These are phyloP conservation scores for Lecanicillium sp. DNA, from an alignment of 2,329 filamentous ascomycete genomes.

Conservation along the genomic window DNA sequence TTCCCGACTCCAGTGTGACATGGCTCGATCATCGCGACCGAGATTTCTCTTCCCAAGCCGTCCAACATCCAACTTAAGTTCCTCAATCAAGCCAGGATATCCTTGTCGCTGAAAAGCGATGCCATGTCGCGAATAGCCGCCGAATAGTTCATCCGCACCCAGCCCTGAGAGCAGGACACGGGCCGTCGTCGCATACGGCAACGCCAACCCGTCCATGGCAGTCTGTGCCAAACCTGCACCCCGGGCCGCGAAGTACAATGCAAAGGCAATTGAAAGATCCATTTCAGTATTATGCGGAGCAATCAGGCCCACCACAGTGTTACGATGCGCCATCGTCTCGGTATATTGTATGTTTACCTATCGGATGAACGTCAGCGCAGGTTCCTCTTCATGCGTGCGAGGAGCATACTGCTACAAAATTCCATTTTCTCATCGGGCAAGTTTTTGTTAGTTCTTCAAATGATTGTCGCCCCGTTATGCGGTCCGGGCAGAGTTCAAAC, in stretches of 20 bases:
- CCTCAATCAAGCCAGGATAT: conserved; percentile 66
- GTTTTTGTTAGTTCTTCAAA: conserved; percentile 64
- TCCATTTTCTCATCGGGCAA: conserved; percentile 69
- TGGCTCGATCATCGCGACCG: conserved; percentile 85
- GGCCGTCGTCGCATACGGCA: conserved; percentile 60
- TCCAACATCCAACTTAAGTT: conserved; percentile 78
- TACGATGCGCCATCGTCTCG: conserved; percentile 64
- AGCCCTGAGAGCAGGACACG: conserved; percentile 86
- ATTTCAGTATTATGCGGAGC: conserved; percentile 96
- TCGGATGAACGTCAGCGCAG: conserved; percentile 7
- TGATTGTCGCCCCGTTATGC: conserved; percentile 76
- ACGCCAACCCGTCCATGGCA: conserved; percentile 19
- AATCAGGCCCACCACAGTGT: conserved; percentile 69
- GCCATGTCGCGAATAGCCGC: conserved; percentile 80
- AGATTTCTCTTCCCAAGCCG: conserved; percentile 91
- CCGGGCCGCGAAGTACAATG: conserved; percentile 89
- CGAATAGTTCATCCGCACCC: conserved; percentile 94
- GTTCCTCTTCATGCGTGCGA: not conserved
- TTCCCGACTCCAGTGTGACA: conserved; percentile 84
- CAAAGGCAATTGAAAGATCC: conserved; percentile 90
- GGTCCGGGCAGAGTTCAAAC: conserved; percentile 85
- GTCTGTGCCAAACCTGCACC: conserved; percentile 52
- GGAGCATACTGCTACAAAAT: conserved; percentile 63
- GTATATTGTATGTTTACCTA: conserved; percentile 75
- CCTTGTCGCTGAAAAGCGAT: conserved; percentile 66